Conservation (phyloP, 139 green algal genomes). For the Edaphochlamys debaryana region DNA sequence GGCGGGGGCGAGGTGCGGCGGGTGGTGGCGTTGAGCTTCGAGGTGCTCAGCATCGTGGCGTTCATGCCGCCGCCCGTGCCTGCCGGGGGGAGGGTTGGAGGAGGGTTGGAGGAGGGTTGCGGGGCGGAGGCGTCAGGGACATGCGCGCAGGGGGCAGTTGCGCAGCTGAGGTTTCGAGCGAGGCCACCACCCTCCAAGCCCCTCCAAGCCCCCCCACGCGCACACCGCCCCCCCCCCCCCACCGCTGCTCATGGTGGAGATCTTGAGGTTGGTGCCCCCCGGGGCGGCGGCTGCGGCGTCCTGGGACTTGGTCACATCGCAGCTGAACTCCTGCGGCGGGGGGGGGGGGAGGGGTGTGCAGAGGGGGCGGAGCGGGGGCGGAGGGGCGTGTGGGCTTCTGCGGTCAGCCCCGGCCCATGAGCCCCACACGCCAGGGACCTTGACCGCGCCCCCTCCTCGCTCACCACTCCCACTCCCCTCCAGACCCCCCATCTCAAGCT, state of each 20-base stretch:
- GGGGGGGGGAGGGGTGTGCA: neutral
- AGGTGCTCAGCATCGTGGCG: neutral
- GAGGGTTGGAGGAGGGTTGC: neutral
- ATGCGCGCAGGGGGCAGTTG: no score
- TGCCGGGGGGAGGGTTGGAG: neutral
- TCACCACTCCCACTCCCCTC: no score
- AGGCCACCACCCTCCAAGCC: no score
- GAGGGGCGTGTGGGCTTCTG: no score
- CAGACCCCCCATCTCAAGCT: no score
- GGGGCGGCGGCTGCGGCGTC: conserved; percentile 20
- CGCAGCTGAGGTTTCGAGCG: no score
- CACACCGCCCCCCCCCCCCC: neutral
- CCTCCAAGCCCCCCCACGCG: no score
- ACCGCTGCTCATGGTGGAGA: neutral
- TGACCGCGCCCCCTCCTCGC: no score
- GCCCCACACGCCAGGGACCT: no score
- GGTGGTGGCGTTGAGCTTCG: neutral
- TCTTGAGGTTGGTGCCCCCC: conserved; percentile 30
- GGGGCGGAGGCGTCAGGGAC: no score
- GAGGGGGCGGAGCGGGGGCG: no score
- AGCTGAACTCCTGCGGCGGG: conserved; percentile 29
- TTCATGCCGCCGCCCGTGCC: neutral
- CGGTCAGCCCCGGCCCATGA: no score
- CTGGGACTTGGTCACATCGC: conserved; percentile 25
- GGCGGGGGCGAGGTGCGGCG: neutral